phyloP scores from a whole-genome alignment of 1,139 yeast species.

The Pichiaceae sp. region DNA sequence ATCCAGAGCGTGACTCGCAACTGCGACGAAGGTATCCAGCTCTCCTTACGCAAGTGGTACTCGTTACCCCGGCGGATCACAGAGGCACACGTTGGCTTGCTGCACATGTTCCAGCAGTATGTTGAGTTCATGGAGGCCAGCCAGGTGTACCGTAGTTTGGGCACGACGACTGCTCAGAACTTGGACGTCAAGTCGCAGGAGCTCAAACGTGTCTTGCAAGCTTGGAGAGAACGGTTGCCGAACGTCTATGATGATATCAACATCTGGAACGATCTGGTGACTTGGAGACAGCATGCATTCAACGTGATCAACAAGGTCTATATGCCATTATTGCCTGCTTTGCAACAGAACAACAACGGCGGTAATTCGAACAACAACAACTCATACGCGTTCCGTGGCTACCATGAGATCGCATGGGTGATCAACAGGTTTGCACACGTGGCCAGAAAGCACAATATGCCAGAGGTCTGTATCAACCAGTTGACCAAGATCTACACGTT shows the following conservation, averaged over 20 bases:
- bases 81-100: slow-evolving; percentile 79
- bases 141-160: slow-evolving; percentile 83
- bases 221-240: slow-evolving; percentile 97
- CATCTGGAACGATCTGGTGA: slow-evolving; percentile 94
- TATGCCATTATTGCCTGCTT: slow-evolving; percentile 82
- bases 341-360: slow-evolving; percentile 57
- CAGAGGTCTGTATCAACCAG: slow-evolving; percentile 92
- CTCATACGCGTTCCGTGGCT: slow-evolving; percentile 93
- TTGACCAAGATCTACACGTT: slow-evolving; percentile 88
- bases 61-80: slow-evolving; percentile 73
- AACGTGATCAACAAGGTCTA: slow-evolving; percentile 93
- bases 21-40: slow-evolving; percentile 94
- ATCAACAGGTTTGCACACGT: slow-evolving; percentile 97
- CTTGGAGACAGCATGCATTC: slow-evolving; percentile 98
- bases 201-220: slow-evolving; percentile 85
- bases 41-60: slow-evolving; percentile 89
- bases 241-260: slow-evolving; percentile 96
- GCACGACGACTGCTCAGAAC: slow-evolving; percentile 86
- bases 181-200: slow-evolving; percentile 90
- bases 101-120: slow-evolving; percentile 94
- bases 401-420: slow-evolving; percentile 99
- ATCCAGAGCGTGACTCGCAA: slow-evolving; percentile 72
- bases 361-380: slow-evolving; percentile 47
- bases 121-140: slow-evolving; percentile 98
- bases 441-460: slow-evolving; percentile 93